Conservation (phyloP, 2,329 filamentous ascomycete species). For the Scytalidium sp. region DNA sequence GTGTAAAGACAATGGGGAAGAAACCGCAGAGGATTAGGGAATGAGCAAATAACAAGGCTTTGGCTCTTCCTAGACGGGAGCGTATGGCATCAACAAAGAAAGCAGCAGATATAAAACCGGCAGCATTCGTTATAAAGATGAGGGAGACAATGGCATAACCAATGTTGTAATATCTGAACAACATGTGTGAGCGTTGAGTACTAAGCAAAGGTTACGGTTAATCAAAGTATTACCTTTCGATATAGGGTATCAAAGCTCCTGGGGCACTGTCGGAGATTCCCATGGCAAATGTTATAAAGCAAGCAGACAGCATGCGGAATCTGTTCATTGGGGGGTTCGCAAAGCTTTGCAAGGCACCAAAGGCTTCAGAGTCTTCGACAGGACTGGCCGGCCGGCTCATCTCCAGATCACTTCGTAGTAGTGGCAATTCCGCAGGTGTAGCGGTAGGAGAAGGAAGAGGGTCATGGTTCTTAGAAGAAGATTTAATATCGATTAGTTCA, state of each 20-base stretch:
- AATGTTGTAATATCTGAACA: slow-evolving; percentile 61
- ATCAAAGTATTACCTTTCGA: slow-evolving; percentile 52
- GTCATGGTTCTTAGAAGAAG: slow-evolving; percentile 17
- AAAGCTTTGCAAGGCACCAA: slow-evolving; percentile 52
- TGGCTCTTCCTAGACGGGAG: slow-evolving; percentile 61
- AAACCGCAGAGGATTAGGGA: slow-evolving; percentile 57
- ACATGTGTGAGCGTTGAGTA: slow-evolving; percentile 4
- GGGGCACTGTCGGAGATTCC: slow-evolving; percentile 74
- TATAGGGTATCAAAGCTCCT: slow-evolving; percentile 77
- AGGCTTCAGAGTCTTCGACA: slow-evolving; percentile 31
- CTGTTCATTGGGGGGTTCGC: slow-evolving; percentile 65
- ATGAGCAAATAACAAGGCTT: slow-evolving; percentile 58
- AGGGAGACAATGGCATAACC: slow-evolving; percentile 77
- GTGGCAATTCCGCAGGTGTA: slow-evolving; percentile 21
- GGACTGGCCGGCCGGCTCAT: slow-evolving; percentile 52
- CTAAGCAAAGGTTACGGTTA: background rate
- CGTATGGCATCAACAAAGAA: slow-evolving; percentile 63
- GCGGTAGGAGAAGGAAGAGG: slow-evolving; percentile 12
- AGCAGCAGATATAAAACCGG: slow-evolving; percentile 73
- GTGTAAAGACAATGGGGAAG: slow-evolving; percentile 61
- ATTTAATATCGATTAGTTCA: slow-evolving; percentile 24
- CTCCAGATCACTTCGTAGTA: slow-evolving; percentile 33
- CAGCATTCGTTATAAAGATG: slow-evolving; percentile 75
- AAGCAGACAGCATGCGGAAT: slow-evolving; percentile 63
- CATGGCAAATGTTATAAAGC: slow-evolving; percentile 63